Base-by-base conservation (phyloP, 2,329 filamentous ascomycete genomes). In the Coniochaeta sp. region DNA sequence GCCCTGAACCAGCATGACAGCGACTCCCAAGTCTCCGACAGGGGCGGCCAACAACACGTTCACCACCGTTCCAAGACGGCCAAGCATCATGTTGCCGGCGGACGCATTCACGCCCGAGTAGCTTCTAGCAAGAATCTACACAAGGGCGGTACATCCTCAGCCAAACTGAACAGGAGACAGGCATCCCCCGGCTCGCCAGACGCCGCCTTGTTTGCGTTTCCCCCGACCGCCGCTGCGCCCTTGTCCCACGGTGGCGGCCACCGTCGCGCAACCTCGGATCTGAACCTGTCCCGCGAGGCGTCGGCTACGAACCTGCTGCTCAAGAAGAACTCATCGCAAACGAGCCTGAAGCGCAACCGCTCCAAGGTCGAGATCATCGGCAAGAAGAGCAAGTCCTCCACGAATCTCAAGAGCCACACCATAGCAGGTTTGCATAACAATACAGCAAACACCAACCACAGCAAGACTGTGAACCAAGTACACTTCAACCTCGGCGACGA, bases 401-500 rank as follows among this genome's bases (percentile, higher is more conserved):
- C 74, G 56, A 75, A 72, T 58, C 69, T 81, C 48, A 81, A 81
- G 62, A 75, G 77, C 52, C 71, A 75, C 22, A 67, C 72, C 12
- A 79, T 77, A 50, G 75, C 78, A 51, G 75, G 74, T 26, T 69
- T 71, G 53, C 71, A 76, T 54, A 66, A 68, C 59, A 74, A 73
- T n/a, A n/a, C n/a, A n/a, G 58, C 61, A 70, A 55, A 72, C 69
- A 58, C 63, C 67, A 27, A 55, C 47, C 30, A 48, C 45, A 22
- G 24, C 45, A 48, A 31, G 28, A 47, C 52, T n/a, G 51, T 42
- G 31, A 59, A 58, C 24, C 76, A 79, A 56, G 82, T 85, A 28
- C 82, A 83, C 61, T 86, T 86, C 59, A 81, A 84, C 59, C 72
- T 86, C 51, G 82, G 82, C 50, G 76, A 71, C 60, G 72, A 75